Conservation (phyloP, 345 rosid genomes). For the Zanthoxylum bungeanum region DNA sequence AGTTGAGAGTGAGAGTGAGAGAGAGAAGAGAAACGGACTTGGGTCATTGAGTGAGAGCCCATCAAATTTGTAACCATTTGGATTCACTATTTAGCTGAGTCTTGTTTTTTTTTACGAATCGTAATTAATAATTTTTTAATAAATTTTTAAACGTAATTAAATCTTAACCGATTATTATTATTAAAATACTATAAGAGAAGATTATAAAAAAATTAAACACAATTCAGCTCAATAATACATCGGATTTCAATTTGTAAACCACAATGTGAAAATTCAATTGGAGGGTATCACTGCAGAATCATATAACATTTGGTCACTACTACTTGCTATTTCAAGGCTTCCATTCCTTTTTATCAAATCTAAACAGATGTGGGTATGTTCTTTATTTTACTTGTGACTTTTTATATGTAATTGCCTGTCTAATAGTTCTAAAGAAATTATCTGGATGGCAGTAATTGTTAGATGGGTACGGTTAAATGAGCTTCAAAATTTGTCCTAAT, state of each 20-base stretch:
- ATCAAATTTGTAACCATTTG: too few relatives aligned
- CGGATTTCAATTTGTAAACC: conserved; percentile 28
- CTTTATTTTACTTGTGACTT: conserved; percentile 3
- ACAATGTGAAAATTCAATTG: conserved; percentile 20
- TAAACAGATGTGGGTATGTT: conserved; percentile 17
- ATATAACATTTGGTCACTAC: conserved; percentile 28
- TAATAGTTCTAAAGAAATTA: not conserved
- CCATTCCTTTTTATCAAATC: conserved; percentile 23
- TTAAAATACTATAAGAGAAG: too few relatives aligned
- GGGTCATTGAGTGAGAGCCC: not conserved
- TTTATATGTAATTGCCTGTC: too few relatives aligned
- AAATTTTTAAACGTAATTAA: too few relatives aligned
- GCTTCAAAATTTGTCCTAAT: not conserved
- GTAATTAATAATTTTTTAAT: too few relatives aligned
- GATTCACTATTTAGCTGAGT: too few relatives aligned
- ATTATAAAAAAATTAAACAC: too few relatives aligned
- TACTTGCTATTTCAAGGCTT: conserved; percentile 22
- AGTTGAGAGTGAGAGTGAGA: conserved; percentile 1
- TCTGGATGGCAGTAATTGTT: not conserved
- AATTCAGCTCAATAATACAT: too few relatives aligned
- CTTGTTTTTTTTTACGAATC: too few relatives aligned
- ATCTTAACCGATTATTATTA: too few relatives aligned
- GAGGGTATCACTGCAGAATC: conserved; percentile 16
- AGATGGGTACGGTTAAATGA: not conserved
- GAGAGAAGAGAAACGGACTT: conserved; percentile 12